Evolutionary conservation across 345 rosid genomes (phyloP).

Genomic region (Excoecaria cochinchinensis): DNA sequence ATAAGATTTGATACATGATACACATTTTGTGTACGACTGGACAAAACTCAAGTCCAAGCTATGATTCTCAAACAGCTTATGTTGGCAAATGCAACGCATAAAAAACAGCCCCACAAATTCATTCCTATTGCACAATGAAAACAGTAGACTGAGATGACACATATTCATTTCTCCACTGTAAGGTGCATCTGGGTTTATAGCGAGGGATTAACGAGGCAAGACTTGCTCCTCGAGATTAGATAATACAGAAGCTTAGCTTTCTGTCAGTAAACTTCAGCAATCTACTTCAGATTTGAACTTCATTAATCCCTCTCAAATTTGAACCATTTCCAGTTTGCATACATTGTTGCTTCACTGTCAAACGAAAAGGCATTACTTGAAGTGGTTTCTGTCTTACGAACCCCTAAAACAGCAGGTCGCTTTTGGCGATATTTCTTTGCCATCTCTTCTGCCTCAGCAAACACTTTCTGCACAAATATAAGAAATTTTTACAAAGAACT

Average conservation of each 20-base stretch:
- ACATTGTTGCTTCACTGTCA: slow-evolving; percentile 50
- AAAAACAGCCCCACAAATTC: no score
- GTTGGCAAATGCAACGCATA: neutral
- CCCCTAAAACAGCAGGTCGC: slow-evolving; percentile 34
- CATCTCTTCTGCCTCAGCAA: slow-evolving; percentile 82
- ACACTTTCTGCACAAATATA: slow-evolving; percentile 54
- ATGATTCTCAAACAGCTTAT: neutral
- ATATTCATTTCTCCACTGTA: neutral
- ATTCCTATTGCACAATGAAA: neutral
- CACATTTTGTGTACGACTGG: slow-evolving; percentile 9
- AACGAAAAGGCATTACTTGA: slow-evolving; percentile 39
- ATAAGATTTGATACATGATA: slow-evolving; percentile 7
- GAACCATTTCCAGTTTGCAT: slow-evolving; percentile 95
- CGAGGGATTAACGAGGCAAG: neutral
- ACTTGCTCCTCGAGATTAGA: neutral
- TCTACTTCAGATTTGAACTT: slow-evolving; percentile 26
- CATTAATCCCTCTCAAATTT: slow-evolving; percentile 49
- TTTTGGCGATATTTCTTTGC: slow-evolving; percentile 71
- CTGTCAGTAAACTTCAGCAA: slow-evolving; percentile 17
- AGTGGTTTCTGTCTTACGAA: slow-evolving; percentile 28
- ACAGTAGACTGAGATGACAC: neutral
- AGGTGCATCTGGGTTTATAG: neutral
- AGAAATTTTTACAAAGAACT: slow-evolving; percentile 8
- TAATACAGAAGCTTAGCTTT: neutral
- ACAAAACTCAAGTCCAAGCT: slow-evolving; percentile 7